phyloP scores from a whole-genome alignment of 2,329 filamentous ascomycete species.

The Sporothrix euskadiensis region DNA sequence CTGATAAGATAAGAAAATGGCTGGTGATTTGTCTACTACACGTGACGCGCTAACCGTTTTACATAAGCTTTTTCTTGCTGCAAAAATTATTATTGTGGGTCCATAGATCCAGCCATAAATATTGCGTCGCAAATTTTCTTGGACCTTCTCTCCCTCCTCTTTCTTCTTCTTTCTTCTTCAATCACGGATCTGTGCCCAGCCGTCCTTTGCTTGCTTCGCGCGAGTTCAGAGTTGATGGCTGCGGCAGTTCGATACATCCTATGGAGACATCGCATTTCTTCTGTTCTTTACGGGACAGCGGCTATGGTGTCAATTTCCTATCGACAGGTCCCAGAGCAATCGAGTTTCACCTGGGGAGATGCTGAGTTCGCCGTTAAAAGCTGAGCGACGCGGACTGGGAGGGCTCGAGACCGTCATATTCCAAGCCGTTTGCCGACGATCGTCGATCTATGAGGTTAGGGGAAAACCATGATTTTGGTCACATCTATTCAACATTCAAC shows the following conservation, averaged over 20 bases:
- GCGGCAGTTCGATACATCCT: conserved; percentile 76
- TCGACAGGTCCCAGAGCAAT: conserved; percentile 93
- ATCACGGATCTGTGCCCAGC: conserved; percentile 83
- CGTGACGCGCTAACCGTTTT: background rate
- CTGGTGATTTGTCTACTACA: background rate
- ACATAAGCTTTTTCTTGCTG: background rate
- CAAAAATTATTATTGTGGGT: conserved; percentile 19
- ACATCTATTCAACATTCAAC: conserved; percentile 50
- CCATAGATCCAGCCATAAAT: conserved; percentile 18
- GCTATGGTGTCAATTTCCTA: conserved; percentile 83
- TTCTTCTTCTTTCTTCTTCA: conserved; percentile 41
- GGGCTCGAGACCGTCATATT: conserved; percentile 75
- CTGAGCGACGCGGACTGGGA: conserved; percentile 65
- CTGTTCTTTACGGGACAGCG: conserved; percentile 18
- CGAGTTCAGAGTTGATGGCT: conserved; percentile 73
- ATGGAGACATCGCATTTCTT: conserved; percentile 72
- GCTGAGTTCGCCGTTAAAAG: conserved; percentile 67
- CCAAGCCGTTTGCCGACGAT: conserved; percentile 83
- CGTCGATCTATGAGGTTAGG: conserved; percentile 84
- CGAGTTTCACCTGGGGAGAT: conserved; percentile 51
- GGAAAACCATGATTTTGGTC: conserved; percentile 80
- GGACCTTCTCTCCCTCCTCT: conserved; percentile 38
- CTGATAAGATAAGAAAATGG: conserved; percentile 12
- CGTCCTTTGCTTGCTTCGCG: conserved; percentile 61
- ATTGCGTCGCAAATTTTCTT: conserved; percentile 30